A percentile compares a stretch with the other conserved stretches of the same genome.
Conservation (phyloP, 495 filamentous ascomycete species). For the Achaetomiella virescens region DNA sequence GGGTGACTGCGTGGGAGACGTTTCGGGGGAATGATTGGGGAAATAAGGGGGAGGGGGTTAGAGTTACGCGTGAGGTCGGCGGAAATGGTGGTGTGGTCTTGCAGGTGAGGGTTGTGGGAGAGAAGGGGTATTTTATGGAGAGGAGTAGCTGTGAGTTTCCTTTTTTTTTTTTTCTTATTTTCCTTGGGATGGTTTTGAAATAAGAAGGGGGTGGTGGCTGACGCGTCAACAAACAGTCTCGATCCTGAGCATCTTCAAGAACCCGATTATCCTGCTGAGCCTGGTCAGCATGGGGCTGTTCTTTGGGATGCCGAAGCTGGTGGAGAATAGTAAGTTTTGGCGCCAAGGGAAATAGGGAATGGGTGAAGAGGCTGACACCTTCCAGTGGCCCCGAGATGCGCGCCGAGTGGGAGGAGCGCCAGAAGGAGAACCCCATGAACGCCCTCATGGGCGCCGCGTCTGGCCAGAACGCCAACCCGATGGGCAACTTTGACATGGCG, state of each 20-base stretch:
- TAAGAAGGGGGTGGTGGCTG: background rate
- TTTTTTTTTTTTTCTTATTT: background rate
- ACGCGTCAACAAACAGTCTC: conserved; percentile 33
- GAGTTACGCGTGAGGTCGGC: conserved; percentile 17
- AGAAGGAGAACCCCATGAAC: conserved; percentile 64
- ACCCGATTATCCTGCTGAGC: conserved; percentile 90
- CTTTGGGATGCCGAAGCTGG: conserved; percentile 83
- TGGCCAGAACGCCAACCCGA: conserved; percentile 36
- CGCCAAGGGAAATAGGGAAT: background rate
- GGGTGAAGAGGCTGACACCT: background rate
- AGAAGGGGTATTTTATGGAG: conserved; percentile 68
- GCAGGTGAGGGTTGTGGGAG: conserved; percentile 54
- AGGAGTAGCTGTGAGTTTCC: conserved; percentile 65
- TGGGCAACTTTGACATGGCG: conserved; percentile 79
- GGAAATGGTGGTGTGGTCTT: conserved; percentile 32
- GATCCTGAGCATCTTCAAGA: conserved; percentile 69
- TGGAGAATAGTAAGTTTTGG: conserved; percentile 80
- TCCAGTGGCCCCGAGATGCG: conserved; percentile 87
- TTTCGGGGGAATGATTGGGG: conserved; percentile 83
- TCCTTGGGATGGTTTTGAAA: background rate
- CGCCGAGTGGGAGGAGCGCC: conserved; percentile 85
- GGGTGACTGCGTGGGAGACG: conserved; percentile 70
- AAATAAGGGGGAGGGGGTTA: conserved; percentile 63
- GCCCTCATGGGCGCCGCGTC: conserved; percentile 41
- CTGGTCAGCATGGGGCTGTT: conserved; percentile 73